phyloP scores from a whole-genome alignment of 305 asterid genomes.

The Rubia tinctorum region DNA sequence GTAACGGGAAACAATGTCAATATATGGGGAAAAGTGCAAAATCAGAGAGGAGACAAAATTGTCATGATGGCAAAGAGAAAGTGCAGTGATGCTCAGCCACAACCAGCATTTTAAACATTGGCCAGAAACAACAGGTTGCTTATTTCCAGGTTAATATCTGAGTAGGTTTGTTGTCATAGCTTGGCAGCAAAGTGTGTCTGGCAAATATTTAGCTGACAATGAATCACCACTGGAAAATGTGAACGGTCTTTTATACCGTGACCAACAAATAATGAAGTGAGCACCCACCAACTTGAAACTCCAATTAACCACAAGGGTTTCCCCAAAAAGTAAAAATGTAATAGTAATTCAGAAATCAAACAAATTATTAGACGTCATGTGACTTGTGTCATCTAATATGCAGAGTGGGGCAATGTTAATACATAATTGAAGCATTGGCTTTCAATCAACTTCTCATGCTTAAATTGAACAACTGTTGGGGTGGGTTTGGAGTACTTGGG shows the following conservation, averaged over 20 bases:
- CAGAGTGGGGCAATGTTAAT: background rate
- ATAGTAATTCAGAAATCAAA: background rate
- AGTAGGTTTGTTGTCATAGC: background rate
- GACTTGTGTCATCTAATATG: background rate
- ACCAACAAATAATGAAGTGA: background rate
- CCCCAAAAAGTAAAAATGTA: background rate
- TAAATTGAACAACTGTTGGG: background rate
- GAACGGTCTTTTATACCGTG: background rate
- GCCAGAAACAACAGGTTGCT: background rate
- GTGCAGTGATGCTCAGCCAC: slow-evolving; percentile 1
- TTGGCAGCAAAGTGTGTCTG: background rate
- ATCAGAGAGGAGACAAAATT: background rate
- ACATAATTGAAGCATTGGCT: background rate
- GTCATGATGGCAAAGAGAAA: background rate
- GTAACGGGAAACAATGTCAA: background rate
- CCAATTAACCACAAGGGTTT: background rate
- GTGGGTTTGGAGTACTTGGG: background rate
- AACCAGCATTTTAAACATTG: background rate
- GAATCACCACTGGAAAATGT: background rate
- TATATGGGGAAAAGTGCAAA: background rate
- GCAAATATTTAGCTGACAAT: background rate
- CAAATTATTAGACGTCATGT: background rate
- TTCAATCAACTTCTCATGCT: background rate
- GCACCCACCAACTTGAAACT: background rate
- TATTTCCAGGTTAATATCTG: background rate